These are phyloP conservation scores for Nothomitra cinnamomea DNA, from an alignment of 2,329 filamentous ascomycete species.

Conservation along the genomic window DNA sequence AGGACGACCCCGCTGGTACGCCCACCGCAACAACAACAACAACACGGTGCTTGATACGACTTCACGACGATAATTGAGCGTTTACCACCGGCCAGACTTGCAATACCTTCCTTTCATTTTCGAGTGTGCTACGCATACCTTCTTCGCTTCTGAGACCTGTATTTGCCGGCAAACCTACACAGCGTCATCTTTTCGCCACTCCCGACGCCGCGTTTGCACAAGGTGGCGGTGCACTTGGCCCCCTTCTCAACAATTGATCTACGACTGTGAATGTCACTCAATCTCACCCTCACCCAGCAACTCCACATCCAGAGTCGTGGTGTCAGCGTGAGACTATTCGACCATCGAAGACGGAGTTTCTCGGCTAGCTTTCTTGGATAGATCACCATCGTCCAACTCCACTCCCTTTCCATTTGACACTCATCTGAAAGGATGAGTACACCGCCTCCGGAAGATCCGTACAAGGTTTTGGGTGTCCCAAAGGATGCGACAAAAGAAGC, in stretches of 20 bases:
- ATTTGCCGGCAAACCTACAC: constrained; percentile 1
- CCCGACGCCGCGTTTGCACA: background rate
- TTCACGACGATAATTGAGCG: no score
- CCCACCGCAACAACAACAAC: background rate
- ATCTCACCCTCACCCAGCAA: background rate
- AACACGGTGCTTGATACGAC: background rate
- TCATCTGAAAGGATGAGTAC: constrained; percentile 2
- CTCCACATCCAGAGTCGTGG: background rate
- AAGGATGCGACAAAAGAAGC: constrained; percentile 51
- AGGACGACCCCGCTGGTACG: background rate
- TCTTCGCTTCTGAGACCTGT: constrained; percentile 3
- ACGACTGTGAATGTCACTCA: background rate
- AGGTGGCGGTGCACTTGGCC: background rate
- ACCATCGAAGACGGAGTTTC: background rate
- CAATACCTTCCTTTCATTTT: no score
- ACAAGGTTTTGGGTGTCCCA: constrained; percentile 56
- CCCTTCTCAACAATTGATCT: background rate
- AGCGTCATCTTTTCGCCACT: constrained; percentile 1
- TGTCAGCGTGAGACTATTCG: background rate
- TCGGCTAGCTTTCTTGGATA: background rate
- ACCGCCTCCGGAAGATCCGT: constrained; percentile 46
- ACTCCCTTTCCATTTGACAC: background rate
- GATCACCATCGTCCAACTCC: background rate
- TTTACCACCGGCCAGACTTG: no score
- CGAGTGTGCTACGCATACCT: no score